These are phyloP conservation scores for Diplogelasinospora grovesii DNA, from an alignment of 495 filamentous ascomycete species.

Conservation along the genomic window DNA sequence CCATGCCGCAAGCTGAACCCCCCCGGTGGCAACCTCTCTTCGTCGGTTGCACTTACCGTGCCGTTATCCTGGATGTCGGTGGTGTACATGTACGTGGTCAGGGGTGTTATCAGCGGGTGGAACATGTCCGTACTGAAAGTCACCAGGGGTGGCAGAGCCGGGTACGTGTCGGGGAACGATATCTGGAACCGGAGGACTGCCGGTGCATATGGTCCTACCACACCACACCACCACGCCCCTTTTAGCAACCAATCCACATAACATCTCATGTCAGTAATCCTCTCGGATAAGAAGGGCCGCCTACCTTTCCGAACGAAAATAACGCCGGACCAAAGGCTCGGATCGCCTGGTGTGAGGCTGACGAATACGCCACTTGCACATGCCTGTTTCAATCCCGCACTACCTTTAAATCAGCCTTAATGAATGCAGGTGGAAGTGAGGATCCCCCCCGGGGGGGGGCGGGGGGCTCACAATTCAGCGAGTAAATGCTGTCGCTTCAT, in stretches of 20 bases:
- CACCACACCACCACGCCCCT: too few relatives aligned
- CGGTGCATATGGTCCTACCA: conserved; percentile 65
- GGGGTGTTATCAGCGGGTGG: conserved; percentile 83
- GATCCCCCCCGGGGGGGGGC: background rate
- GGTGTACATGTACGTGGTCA: conserved; percentile 85
- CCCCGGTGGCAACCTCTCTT: conserved; percentile 74
- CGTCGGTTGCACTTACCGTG: conserved; percentile 72
- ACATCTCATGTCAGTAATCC: too few relatives aligned
- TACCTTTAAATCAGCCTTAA: conserved; percentile 32
- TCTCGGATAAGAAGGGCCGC: too few relatives aligned
- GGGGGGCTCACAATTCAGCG: conserved; percentile 62
- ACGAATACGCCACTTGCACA: conserved; percentile 82
- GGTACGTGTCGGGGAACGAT: conserved; percentile 77
- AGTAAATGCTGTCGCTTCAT: conserved; percentile 57
- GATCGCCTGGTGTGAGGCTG: conserved; percentile 72
- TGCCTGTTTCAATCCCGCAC: conserved; percentile 71
- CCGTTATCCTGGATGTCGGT: conserved; percentile 62
- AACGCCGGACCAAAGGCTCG: conserved; percentile 78
- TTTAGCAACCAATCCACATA: too few relatives aligned
- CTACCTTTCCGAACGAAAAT: conserved; percentile 83
- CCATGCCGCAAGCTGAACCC: conserved; percentile 83
- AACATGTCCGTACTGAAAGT: conserved; percentile 89
- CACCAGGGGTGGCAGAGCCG: conserved; percentile 70
- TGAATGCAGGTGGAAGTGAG: background rate
- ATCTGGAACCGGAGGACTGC: conserved; percentile 87